Conservation (phyloP, 1,284 basidiomycete genomes). For the Rhodotorula sp. region DNA sequence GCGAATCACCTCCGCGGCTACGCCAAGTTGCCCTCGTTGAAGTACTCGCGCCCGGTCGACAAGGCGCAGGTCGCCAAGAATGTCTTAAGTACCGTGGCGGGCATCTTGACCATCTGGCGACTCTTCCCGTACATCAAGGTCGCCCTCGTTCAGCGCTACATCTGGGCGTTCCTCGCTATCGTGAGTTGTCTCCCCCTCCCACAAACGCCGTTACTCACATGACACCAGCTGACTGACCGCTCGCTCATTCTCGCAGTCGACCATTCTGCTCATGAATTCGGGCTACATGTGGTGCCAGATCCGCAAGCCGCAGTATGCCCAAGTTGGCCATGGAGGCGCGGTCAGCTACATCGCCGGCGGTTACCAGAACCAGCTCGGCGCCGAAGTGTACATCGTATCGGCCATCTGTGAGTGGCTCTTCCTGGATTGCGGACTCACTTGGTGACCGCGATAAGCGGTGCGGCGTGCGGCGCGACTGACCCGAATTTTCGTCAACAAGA, state of each 20-base stretch:
- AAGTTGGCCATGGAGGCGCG: constrained; percentile 53
- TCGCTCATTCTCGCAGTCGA: constrained; percentile 38
- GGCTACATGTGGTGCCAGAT: constrained; percentile 98
- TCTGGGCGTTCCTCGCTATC: constrained; percentile 68
- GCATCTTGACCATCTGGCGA: constrained; percentile 56
- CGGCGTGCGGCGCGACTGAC: too few species aligned
- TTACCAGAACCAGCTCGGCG: constrained; percentile 85
- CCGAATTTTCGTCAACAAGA: too few species aligned
- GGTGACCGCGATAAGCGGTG: too few species aligned
- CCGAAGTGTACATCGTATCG: constrained; percentile 85
- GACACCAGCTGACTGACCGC: neutral
- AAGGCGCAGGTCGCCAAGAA: constrained; percentile 44
- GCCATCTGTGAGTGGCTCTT: constrained; percentile 68
- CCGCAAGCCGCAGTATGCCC: constrained; percentile 71
- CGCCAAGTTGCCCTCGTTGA: constrained; percentile 56
- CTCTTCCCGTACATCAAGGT: constrained; percentile 57
- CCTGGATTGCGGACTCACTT: too few species aligned
- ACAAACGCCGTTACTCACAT: neutral
- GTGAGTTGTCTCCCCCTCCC: constrained; percentile 43
- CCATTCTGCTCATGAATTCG: constrained; percentile 76
- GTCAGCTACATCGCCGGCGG: constrained; percentile 80
- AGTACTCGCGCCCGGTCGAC: constrained; percentile 47
- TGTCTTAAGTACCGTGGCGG: constrained; percentile 34
- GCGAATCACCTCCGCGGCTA: constrained; percentile 62
- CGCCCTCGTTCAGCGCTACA: constrained; percentile 65